Evolutionary conservation across 2,329 filamentous ascomycete species (phyloP), one percentile per base, ranked within the genome.

Genomic region (Nothophaeocryptopus gaeumannii): DNA sequence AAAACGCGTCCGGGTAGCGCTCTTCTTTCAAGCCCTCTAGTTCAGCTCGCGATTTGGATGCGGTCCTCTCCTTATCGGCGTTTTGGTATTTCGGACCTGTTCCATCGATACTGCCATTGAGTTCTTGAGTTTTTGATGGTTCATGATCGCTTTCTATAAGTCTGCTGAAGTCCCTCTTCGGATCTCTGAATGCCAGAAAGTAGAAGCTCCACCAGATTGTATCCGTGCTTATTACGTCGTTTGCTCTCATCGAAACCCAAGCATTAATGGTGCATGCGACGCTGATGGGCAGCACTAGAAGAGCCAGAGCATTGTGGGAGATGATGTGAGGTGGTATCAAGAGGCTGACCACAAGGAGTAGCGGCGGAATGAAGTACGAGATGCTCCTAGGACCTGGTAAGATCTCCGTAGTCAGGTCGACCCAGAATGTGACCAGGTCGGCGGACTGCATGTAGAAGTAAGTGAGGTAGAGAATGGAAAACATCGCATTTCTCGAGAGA

Each of bases 141-240:
- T 10, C 20, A 11, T 31, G 44, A 15, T 31, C 10, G 5, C 14
- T 39, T 14, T 47, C 35, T 29, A 47, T 39, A 11, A 46, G 40
- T 51, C 53, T 45, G 30, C 39, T 50, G 36, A 66, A 67, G 31
- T 63, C 47, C 26, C 35, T 55, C 40, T 60, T 58, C 3, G 59
- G 60, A 45, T 67, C 62, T 13, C 57, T 50, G 14, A 65, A 55
- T 3, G 51, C 54, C 11, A 67, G 54, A 11, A 66, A 50, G 39
- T 59, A 59, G 7, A 56, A 41, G 12, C 53, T 39, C 56, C 59
- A 62, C 15, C 65, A 53, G n/a, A 66, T 39, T 2, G 42, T 50
- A 39, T 67, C 58, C 8, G 62, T 54, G 29, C 54, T 60, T 13
- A 66, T 59, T 8, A 66, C 64, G 37, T 67, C 65, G 8, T 63